phyloP scores from a whole-genome alignment of 1,284 basidiomycete genomes.

The Uromyces viciae-fabae region DNA sequence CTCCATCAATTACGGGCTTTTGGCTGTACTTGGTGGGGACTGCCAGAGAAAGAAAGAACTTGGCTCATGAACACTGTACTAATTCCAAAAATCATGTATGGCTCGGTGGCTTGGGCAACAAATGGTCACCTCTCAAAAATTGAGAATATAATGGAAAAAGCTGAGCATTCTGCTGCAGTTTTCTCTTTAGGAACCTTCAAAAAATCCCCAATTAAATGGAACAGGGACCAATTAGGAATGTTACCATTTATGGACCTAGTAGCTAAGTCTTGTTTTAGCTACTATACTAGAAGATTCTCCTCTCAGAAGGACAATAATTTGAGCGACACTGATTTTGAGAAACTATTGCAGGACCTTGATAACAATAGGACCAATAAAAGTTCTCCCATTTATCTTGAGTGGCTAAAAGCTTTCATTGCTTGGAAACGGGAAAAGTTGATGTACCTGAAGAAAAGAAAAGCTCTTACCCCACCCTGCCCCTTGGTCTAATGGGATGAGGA shows the following conservation, averaged over 20 bases:
- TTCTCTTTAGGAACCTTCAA: background rate
- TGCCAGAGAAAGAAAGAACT: background rate
- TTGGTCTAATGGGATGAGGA: too few relatives aligned
- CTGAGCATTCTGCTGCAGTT: background rate
- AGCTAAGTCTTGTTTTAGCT: background rate
- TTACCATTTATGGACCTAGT: background rate
- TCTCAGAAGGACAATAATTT: too few relatives aligned
- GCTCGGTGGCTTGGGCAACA: background rate
- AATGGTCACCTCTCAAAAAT: background rate
- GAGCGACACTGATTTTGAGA: too few relatives aligned
- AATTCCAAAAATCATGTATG: background rate
- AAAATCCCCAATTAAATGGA: background rate
- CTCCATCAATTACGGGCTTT: background rate
- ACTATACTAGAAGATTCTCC: background rate
- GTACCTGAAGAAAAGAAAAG: too few relatives aligned
- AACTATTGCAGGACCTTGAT: too few relatives aligned
- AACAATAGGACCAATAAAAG: too few relatives aligned
- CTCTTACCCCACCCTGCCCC: too few relatives aligned
- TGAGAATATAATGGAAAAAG: background rate
- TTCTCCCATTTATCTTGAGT: too few relatives aligned
- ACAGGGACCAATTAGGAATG: background rate
- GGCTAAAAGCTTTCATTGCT: too few relatives aligned
- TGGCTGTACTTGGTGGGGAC: background rate
- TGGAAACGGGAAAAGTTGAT: background rate
- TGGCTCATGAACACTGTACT: background rate